phyloP scores from a whole-genome alignment of 208 protist species.

The Acanthamoeba castellanii region DNA sequence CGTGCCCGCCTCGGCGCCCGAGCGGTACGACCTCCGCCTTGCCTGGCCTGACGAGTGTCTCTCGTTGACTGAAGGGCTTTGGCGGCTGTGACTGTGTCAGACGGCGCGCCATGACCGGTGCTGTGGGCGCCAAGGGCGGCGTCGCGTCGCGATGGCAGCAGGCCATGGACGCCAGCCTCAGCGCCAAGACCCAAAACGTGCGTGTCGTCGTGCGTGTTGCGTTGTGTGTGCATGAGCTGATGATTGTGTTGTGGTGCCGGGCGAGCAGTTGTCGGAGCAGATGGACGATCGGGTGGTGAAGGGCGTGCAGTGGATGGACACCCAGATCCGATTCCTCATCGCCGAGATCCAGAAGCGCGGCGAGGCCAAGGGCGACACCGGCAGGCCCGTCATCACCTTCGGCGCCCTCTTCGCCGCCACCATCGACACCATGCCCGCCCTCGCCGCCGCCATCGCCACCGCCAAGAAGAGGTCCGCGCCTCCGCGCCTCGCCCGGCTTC shows the following conservation, averaged over 20 bases:
- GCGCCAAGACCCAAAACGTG: slow-evolving; percentile 49
- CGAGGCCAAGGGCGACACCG: background rate
- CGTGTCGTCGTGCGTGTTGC: background rate
- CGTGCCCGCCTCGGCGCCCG: background rate
- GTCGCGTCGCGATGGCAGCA: slow-evolving; percentile 58
- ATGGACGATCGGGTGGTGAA: slow-evolving; percentile 58
- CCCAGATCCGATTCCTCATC: slow-evolving; percentile 66
- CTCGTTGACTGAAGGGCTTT: background rate
- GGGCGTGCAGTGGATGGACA: slow-evolving; percentile 73
- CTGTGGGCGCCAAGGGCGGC: background rate
- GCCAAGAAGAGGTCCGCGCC: slow-evolving; percentile 27
- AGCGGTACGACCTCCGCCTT: background rate
- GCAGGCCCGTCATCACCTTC: slow-evolving; percentile 20
- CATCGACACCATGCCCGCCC: slow-evolving; percentile 69
- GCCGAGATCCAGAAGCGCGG: slow-evolving; percentile 63
- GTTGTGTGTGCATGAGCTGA: too few species aligned
- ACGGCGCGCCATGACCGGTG: background rate
- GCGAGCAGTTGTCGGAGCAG: slow-evolving; percentile 32
- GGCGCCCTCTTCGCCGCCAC: slow-evolving; percentile 43
- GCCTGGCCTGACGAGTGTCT: background rate
- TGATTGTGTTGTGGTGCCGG: background rate
- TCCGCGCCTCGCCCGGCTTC: background rate
- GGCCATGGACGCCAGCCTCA: slow-evolving; percentile 41
- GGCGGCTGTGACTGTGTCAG: background rate
- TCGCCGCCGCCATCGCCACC: slow-evolving; percentile 32